Conservation (phyloP, 163 green algal species). For the Smithsoniella earleae region DNA sequence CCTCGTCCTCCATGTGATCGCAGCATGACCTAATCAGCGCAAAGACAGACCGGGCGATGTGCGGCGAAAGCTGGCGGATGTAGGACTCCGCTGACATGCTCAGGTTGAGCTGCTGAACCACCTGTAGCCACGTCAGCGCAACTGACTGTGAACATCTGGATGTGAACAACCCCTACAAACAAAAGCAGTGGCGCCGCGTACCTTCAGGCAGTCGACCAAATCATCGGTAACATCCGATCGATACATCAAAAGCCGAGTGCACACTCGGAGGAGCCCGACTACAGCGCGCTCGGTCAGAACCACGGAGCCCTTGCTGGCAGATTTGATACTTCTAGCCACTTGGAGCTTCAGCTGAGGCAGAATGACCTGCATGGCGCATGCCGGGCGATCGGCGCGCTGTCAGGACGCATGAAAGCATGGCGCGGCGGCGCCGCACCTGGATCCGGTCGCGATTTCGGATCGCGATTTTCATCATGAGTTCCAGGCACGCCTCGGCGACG, state of each 20-base stretch:
- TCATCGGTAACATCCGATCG: slow-evolving; percentile 20
- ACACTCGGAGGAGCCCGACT: slow-evolving; percentile 1
- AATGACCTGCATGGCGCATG: not conserved
- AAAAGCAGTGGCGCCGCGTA: not conserved
- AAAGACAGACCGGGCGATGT: not conserved
- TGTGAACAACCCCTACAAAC: too few species aligned
- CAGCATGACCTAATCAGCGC: slow-evolving; percentile 3
- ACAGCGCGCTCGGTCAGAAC: slow-evolving; percentile 9
- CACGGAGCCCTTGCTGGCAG: not conserved
- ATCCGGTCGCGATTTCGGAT: slow-evolving; percentile 27
- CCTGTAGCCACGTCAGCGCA: slow-evolving; percentile 13
- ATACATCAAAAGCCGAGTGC: slow-evolving; percentile 22
- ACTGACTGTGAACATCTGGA: not conserved
- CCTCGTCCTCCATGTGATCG: not conserved
- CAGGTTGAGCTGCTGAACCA: slow-evolving; percentile 2
- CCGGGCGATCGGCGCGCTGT: not conserved
- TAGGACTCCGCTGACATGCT: not conserved
- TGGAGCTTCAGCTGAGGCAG: slow-evolving; percentile 6
- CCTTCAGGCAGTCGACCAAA: slow-evolving; percentile 24
- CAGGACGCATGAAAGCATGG: not conserved
- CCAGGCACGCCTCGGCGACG: slow-evolving; percentile 6
- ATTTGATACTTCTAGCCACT: not conserved
- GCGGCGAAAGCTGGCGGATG: not conserved
- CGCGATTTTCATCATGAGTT: slow-evolving; percentile 22
- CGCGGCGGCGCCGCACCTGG: not conserved